Percentiles rank a stretch among this genome's conserved stretches.
Conservation (phyloP, 202 grass and related monocot species). For the Schoenoplectus triqueter region DNA sequence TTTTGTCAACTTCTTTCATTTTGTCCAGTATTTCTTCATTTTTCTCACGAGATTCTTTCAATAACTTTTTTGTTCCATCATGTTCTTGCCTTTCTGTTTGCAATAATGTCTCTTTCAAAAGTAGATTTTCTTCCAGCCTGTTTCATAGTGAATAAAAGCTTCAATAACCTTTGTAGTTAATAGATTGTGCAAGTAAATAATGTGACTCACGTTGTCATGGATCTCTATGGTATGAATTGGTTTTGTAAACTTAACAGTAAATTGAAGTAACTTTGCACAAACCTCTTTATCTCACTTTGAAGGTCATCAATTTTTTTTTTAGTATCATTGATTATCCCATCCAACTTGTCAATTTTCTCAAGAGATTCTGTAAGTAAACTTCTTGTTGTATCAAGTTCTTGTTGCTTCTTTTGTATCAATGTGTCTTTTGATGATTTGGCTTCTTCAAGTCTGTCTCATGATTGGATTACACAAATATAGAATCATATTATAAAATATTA, state of each 20-base stretch:
- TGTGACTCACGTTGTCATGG: background rate
- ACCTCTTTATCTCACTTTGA: slow-evolving; percentile 60
- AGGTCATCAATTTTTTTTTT: slow-evolving; percentile 37
- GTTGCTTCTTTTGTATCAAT: slow-evolving; percentile 61
- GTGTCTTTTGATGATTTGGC: slow-evolving; percentile 60
- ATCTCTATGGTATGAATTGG: slow-evolving; percentile 30
- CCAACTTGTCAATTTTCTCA: slow-evolving; percentile 51
- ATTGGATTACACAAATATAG: slow-evolving; percentile 32
- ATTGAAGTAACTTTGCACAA: slow-evolving; percentile 31
- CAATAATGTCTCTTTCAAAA: slow-evolving; percentile 60
- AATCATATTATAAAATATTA: slow-evolving; percentile 3
- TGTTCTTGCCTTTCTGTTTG: slow-evolving; percentile 77
- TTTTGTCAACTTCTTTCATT: slow-evolving; percentile 62
- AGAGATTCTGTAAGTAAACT: slow-evolving; percentile 64
- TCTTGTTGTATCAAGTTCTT: slow-evolving; percentile 62
- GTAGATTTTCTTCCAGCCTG: slow-evolving; percentile 26
- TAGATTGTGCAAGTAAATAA: slow-evolving; percentile 30
- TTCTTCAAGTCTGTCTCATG: slow-evolving; percentile 63
- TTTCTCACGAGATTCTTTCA: slow-evolving; percentile 60
- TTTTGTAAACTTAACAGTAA: slow-evolving; percentile 37
- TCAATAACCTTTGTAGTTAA: slow-evolving; percentile 32
- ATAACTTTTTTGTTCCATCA: slow-evolving; percentile 57
- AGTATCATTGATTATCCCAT: slow-evolving; percentile 65
- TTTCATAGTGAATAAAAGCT: slow-evolving; percentile 30
- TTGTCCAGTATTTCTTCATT: slow-evolving; percentile 63